phyloP scores from a whole-genome alignment of 1,284 basidiomycete genomes.

The Gymnopus androsaceus region DNA sequence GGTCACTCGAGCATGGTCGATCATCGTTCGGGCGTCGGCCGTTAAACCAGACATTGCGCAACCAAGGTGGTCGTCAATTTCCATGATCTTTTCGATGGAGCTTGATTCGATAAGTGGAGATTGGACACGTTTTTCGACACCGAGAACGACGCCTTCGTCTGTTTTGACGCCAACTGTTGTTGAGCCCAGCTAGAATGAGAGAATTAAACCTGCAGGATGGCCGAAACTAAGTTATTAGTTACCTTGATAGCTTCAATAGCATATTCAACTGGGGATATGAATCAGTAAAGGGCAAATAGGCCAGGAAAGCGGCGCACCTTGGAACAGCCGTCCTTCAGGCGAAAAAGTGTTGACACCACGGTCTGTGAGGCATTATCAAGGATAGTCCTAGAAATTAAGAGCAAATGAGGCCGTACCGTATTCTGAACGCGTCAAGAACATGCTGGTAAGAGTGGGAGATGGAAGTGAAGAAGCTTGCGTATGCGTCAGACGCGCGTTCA shows the following conservation, averaged over 20 bases:
- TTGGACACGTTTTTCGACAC: conserved; percentile 98
- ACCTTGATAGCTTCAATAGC: conserved; percentile 99
- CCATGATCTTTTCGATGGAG: conserved; percentile 99
- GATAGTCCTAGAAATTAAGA: not conserved
- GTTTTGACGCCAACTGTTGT: conserved; percentile 95
- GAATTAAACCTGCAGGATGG: conserved; percentile 16
- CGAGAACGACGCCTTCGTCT: conserved; percentile 88
- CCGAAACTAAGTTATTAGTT: conserved; percentile 7
- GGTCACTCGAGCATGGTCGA: conserved; percentile 99
- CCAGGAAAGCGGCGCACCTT: conserved; percentile 54
- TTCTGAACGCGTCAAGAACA: conserved; percentile 94
- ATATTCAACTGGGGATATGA: conserved; percentile 82
- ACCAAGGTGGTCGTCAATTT: conserved; percentile 95
- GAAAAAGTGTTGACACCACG: conserved; percentile 99
- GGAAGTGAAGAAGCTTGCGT: conserved; percentile 30
- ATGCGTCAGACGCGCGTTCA: conserved; percentile 46
- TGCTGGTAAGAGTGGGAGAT: conserved; percentile 34
- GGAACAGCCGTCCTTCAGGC: conserved; percentile 92
- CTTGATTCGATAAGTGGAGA: conserved; percentile 93
- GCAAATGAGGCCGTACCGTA: conserved; percentile 60
- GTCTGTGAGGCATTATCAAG: conserved; percentile 50
- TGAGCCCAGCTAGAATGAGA: conserved; percentile 78
- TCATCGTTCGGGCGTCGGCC: conserved; percentile 98
- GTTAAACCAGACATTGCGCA: conserved; percentile 99
- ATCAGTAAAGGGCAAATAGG: conserved; percentile 2